Percentiles rank a stretch among this genome's conserved stretches.
Evolutionary conservation across 306 rosid genomes (phyloP).

Genomic region (Chamaecrista fasciculata): DNA sequence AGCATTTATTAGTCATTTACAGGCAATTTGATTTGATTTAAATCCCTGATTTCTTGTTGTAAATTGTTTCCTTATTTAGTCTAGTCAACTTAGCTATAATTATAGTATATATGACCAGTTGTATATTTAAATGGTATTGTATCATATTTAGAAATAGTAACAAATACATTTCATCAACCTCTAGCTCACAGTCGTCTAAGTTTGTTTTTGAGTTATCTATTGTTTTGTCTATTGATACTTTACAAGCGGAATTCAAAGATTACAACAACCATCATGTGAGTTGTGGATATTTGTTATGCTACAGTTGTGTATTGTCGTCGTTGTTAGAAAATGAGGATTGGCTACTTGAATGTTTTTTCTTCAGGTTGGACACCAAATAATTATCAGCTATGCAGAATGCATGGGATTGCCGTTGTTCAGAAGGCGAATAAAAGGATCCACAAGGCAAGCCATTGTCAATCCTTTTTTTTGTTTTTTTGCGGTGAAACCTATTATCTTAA

Average conservation of each 20-base stretch:
- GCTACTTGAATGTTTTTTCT: slow-evolving; percentile 31
- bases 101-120: no score
- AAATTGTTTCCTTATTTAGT: no score
- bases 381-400: slow-evolving; percentile 83
- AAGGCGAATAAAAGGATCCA: slow-evolving; percentile 86
- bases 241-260: not conserved
- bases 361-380: slow-evolving; percentile 97
- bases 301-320: slow-evolving; percentile 2
- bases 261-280: not conserved
- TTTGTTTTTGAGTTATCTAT: not conserved
- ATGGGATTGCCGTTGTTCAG: slow-evolving; percentile 96
- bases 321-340: slow-evolving; percentile 11
- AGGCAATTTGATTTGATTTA: no score
- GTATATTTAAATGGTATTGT: no score
- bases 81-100: no score
- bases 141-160: no score
- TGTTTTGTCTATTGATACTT: not conserved
- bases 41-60: no score
- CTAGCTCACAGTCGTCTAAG: no score
- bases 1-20: no score
- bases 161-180: no score
- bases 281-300: not conserved
- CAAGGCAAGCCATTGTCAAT: slow-evolving; percentile 75
- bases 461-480: no score
- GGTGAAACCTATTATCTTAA: slow-evolving; percentile 29